These are phyloP conservation scores for Amphibolis antarctica DNA, from an alignment of 106 monocot species.

Conservation along the genomic window DNA sequence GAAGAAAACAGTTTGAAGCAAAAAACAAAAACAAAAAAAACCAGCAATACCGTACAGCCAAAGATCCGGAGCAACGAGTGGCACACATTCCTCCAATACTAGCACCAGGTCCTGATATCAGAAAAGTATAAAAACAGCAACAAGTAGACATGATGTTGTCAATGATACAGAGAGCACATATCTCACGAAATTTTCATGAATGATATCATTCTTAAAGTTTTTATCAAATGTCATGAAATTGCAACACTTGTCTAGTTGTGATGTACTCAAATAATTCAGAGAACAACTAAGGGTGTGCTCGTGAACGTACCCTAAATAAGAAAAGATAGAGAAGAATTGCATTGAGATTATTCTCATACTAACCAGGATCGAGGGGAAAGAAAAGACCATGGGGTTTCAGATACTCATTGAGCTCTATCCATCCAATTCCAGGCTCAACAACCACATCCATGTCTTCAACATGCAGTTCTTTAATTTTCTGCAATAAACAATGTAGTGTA, in stretches of 20 bases:
- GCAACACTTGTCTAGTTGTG: too few relatives aligned
- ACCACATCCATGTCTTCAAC: constrained; percentile 96
- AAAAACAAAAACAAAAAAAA: constrained; percentile 10
- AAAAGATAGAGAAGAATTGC: too few relatives aligned
- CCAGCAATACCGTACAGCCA: constrained; percentile 78
- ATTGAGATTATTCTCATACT: constrained; percentile 6
- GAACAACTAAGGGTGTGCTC: too few relatives aligned
- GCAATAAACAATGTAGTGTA: constrained; percentile 1
- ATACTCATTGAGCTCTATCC: constrained; percentile 97
- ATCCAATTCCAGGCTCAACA: constrained; percentile 92
- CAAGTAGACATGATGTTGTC: background rate
- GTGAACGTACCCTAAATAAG: too few relatives aligned
- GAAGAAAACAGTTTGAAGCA: background rate
- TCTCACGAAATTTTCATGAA: too few relatives aligned
- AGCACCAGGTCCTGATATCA: constrained; percentile 76
- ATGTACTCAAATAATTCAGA: too few relatives aligned
- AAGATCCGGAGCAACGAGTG: constrained; percentile 97
- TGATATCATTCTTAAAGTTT: too few relatives aligned
- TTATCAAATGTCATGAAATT: too few relatives aligned
- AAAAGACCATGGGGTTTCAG: constrained; percentile 90
- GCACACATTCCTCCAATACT: constrained; percentile 99
- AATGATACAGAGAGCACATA: too few relatives aligned
- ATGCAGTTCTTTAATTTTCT: constrained; percentile 77
- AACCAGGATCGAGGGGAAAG: constrained; percentile 94
- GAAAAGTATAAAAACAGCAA: background rate